A percentile compares a stretch with the other conserved stretches of the same genome.
These are phyloP conservation scores for Scheffersomyces cryptocercus DNA, from an alignment of 1,139 yeast genomes.

Conservation along the genomic window DNA sequence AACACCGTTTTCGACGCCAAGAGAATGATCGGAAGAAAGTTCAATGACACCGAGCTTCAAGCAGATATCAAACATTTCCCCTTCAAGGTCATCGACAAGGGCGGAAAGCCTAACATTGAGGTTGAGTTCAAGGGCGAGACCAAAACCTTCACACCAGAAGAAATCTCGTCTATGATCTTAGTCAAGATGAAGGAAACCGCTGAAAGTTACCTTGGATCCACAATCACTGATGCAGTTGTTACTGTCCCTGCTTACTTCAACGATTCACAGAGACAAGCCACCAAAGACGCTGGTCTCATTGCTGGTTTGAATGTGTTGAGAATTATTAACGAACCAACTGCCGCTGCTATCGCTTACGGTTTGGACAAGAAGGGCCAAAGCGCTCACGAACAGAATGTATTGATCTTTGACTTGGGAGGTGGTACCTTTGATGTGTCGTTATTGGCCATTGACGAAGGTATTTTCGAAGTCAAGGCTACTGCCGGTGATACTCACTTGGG, in stretches of 20 bases:
- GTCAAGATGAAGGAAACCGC: slow-evolving; percentile 51
- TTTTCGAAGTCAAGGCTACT: slow-evolving; percentile 25
- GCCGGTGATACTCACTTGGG: slow-evolving; percentile 29
- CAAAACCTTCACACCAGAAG: slow-evolving; percentile 23
- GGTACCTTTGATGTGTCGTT: slow-evolving; percentile 50
- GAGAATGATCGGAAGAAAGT: slow-evolving; percentile 47
- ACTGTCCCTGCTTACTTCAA: slow-evolving; percentile 54
- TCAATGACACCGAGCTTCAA: slow-evolving; percentile 44
- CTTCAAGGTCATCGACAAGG: slow-evolving; percentile 33
- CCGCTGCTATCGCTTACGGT: slow-evolving; percentile 53
- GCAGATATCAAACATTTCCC: slow-evolving; percentile 48
- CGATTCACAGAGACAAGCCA: slow-evolving; percentile 53
- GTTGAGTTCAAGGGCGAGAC: slow-evolving; percentile 24
- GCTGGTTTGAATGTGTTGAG: slow-evolving; percentile 53
- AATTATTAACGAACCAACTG: slow-evolving; percentile 53
- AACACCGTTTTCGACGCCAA: slow-evolving; percentile 32
- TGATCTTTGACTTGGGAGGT: slow-evolving; percentile 53
- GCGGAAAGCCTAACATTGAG: slow-evolving; percentile 21
- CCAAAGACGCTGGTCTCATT: slow-evolving; percentile 52
- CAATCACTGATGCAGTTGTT: slow-evolving; percentile 48
- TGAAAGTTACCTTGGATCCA: slow-evolving; percentile 43
- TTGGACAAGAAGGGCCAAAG: slow-evolving; percentile 35
- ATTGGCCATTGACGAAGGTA: slow-evolving; percentile 22
- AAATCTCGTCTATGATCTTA: slow-evolving; percentile 26
- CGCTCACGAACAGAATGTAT: slow-evolving; percentile 25